These are phyloP conservation scores for Fraxinus baroniana DNA, from an alignment of 305 asterid genomes.

Conservation along the genomic window DNA sequence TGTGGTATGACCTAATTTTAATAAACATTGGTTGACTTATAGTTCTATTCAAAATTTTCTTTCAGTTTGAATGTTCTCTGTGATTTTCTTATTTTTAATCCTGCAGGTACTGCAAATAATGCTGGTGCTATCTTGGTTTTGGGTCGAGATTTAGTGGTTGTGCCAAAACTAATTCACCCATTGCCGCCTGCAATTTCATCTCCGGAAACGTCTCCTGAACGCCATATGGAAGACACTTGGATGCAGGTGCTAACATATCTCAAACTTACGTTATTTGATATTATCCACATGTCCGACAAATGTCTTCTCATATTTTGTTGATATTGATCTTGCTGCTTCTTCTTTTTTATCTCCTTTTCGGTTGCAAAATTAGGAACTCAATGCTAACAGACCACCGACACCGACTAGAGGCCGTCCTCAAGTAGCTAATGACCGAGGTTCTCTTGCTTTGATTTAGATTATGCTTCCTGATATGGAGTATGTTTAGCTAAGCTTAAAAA, in stretches of 20 bases:
- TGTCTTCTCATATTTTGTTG: slow-evolving; percentile 8
- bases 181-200: slow-evolving; percentile 93
- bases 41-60: slow-evolving; percentile 10
- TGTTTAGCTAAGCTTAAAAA: neutral
- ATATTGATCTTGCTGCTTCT: slow-evolving; percentile 1
- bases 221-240: slow-evolving; percentile 90
- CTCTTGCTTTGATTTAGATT: slow-evolving; percentile 77
- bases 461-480: slow-evolving; percentile 30
- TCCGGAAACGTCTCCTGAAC: slow-evolving; percentile 91
- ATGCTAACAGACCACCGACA: slow-evolving; percentile 95
- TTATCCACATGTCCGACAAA: neutral
- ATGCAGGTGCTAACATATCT: slow-evolving; percentile 72
- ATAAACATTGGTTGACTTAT: neutral
- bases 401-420: slow-evolving; percentile 99
- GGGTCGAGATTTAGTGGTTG: slow-evolving; percentile 99
- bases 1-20: slow-evolving; percentile 59
- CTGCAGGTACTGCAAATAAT: slow-evolving; percentile 89
- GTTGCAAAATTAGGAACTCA: slow-evolving; percentile 61
- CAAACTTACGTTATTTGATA: neutral
- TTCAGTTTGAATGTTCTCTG: neutral
- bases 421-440: slow-evolving; percentile 86
- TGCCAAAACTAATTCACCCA: slow-evolving; percentile 95
- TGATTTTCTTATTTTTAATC: slow-evolving; percentile 10
- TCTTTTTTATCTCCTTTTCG: slow-evolving; percentile 9
- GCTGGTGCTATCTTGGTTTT: slow-evolving; percentile 97